These are phyloP conservation scores for Parachlorella kessleri DNA, from an alignment of 139 green algal genomes.

Conservation along the genomic window DNA sequence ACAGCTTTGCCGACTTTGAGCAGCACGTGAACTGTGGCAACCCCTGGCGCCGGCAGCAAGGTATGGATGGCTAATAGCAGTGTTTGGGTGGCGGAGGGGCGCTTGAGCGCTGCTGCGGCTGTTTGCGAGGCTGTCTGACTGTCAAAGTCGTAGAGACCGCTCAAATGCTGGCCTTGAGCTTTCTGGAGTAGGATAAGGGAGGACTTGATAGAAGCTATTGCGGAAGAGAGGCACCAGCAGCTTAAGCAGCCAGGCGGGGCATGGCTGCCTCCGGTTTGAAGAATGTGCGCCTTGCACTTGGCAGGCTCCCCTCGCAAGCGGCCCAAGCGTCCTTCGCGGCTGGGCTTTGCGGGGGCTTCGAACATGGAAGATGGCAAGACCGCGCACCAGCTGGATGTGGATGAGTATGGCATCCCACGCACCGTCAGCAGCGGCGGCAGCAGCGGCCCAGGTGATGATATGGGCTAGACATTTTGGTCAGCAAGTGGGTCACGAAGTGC, in stretches of 20 bases:
- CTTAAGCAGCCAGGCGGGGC: too few species aligned
- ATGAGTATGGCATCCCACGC: constrained; percentile 39
- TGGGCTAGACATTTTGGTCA: not conserved
- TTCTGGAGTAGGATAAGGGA: too few species aligned
- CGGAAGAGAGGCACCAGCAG: too few species aligned
- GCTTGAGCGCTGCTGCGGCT: too few species aligned
- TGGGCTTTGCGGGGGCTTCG: constrained; percentile 22
- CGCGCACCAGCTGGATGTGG: constrained; percentile 33
- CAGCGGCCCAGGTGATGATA: not conserved
- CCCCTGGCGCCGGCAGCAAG: constrained; percentile 40
- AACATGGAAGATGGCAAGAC: constrained; percentile 26
- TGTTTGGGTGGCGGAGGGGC: too few species aligned
- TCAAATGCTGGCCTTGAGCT: too few species aligned
- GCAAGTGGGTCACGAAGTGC: not conserved
- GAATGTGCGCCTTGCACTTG: not conserved
- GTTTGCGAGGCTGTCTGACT: too few species aligned
- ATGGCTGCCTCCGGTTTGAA: too few species aligned
- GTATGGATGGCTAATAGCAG: not conserved
- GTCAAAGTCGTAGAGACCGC: too few species aligned
- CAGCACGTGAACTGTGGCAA: constrained; percentile 35
- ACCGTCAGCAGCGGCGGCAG: constrained; percentile 15
- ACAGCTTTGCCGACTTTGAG: constrained; percentile 30
- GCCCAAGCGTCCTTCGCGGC: constrained; percentile 4
- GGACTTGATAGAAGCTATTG: too few species aligned
- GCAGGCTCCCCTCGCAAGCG: constrained; percentile 5